Conservation (phyloP, 805 yeast genomes). For the Sugiyamaella lignohabitans region DNA sequence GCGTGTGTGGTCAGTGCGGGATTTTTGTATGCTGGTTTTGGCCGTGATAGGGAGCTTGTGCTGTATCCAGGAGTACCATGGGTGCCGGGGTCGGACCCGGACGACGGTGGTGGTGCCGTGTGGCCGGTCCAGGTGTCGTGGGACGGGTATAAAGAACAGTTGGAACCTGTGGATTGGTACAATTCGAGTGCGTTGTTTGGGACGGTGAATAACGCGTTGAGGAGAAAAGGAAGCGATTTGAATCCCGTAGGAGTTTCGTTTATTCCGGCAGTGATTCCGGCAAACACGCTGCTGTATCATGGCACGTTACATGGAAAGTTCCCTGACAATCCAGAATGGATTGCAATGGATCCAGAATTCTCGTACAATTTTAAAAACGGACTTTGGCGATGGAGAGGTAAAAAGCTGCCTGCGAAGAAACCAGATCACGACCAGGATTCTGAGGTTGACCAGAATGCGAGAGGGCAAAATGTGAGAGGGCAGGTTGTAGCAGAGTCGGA, state of each 20-base stretch:
- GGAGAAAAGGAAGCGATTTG: conserved; percentile 45
- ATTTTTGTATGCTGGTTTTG: too few relatives aligned
- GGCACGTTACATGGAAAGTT: conserved; percentile 38
- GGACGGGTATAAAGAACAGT: neutral
- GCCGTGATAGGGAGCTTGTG: too few relatives aligned
- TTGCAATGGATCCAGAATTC: conserved; percentile 59
- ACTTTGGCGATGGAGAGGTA: neutral
- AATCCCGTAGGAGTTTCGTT: conserved; percentile 47
- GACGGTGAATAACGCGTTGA: conserved; percentile 46
- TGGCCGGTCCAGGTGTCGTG: too few relatives aligned
- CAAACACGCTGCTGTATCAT: conserved; percentile 54
- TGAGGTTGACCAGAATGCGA: neutral
- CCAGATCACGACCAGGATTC: neutral
- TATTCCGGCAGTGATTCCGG: conserved; percentile 55
- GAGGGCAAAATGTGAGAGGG: conserved; percentile 3
- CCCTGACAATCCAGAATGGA: conserved; percentile 51
- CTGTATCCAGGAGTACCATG: too few relatives aligned
- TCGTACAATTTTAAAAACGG: conserved; percentile 32
- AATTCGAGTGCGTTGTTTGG: conserved; percentile 35
- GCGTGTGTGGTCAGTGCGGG: too few relatives aligned
- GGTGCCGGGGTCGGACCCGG: too few relatives aligned
- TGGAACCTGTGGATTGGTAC: conserved; percentile 5
- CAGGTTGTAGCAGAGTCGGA: neutral
- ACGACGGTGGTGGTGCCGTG: too few relatives aligned
- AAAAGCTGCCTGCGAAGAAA: neutral